phyloP scores from a whole-genome alignment of 2,329 filamentous ascomycete genomes.

The Neofusicoccum sp. region DNA sequence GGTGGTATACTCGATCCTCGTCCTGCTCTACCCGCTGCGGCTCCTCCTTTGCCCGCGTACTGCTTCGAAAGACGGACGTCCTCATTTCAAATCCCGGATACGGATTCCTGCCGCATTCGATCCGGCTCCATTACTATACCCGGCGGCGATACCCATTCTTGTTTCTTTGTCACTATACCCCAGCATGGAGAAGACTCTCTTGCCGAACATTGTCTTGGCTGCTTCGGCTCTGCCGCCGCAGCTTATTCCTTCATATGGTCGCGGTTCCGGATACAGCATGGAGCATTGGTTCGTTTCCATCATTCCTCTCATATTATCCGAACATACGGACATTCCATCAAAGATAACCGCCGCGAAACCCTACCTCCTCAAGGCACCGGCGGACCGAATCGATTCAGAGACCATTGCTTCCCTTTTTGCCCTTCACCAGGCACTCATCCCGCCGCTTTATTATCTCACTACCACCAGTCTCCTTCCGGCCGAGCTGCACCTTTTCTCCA shows the following conservation, averaged over 20 bases:
- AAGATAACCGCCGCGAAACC: conserved; percentile 36
- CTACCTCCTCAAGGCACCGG: conserved; percentile 39
- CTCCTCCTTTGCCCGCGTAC: conserved; percentile 30
- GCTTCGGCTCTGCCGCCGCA: conserved; percentile 74
- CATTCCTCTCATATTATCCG: conserved; percentile 63
- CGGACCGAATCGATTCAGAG: conserved; percentile 56
- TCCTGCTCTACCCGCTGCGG: conserved; percentile 43
- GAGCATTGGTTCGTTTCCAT: conserved; percentile 81
- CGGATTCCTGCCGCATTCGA: conserved; percentile 79
- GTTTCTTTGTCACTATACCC: conserved; percentile 74
- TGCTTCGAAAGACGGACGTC: neutral
- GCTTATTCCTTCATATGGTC: conserved; percentile 67
- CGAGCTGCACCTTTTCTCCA: conserved; percentile 85
- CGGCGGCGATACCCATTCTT: conserved; percentile 72
- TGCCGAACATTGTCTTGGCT: conserved; percentile 81
- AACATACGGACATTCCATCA: conserved; percentile 45
- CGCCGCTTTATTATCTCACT: conserved; percentile 76
- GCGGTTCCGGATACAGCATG: conserved; percentile 61
- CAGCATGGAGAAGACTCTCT: conserved; percentile 61
- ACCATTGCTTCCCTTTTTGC: conserved; percentile 72
- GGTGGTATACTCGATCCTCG: conserved; percentile 32
- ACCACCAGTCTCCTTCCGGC: conserved; percentile 85
- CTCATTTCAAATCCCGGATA: conserved; percentile 47
- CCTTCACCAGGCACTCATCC: conserved; percentile 76
- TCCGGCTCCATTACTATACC: conserved; percentile 88